Evolutionary conservation across 768 basidiomycete genomes (phyloP).

Genomic region (Mycena sanguinolenta): DNA sequence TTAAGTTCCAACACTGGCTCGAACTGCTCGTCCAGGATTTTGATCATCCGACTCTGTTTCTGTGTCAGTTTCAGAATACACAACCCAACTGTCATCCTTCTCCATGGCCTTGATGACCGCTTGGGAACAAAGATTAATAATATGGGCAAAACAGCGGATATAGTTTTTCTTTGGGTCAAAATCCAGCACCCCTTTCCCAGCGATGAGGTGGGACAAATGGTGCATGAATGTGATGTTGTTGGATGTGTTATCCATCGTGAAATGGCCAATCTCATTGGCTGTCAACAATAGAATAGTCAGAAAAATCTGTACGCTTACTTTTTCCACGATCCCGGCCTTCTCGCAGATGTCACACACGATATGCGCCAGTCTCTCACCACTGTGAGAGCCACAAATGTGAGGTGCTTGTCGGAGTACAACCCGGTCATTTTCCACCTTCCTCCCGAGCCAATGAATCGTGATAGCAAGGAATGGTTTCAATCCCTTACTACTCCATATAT

Average conservation of each 20-base stretch:
- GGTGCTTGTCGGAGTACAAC: slow-evolving; percentile 10
- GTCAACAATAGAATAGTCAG: background rate
- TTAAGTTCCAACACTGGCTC: too few relatives aligned
- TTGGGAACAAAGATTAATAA: too few relatives aligned
- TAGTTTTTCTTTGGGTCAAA: too few relatives aligned
- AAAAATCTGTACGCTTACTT: slow-evolving; percentile 20
- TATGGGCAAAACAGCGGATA: too few relatives aligned
- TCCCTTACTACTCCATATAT: slow-evolving; percentile 27
- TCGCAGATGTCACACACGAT: slow-evolving; percentile 22
- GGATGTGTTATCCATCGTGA: slow-evolving; percentile 14
- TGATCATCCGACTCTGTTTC: too few relatives aligned
- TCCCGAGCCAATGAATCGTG: slow-evolving; percentile 23
- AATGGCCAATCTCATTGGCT: slow-evolving; percentile 7
- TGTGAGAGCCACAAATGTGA: slow-evolving; percentile 24
- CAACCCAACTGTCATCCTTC: too few relatives aligned
- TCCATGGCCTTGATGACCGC: too few relatives aligned
- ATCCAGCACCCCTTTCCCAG: too few relatives aligned
- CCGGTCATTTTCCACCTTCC: slow-evolving; percentile 22
- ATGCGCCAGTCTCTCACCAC: slow-evolving; percentile 19
- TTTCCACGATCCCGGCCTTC: slow-evolving; percentile 20
- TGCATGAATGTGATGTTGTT: slow-evolving; percentile 5
- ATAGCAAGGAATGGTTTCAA: slow-evolving; percentile 20
- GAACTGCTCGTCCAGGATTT: too few relatives aligned
- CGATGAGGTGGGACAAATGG: background rate
- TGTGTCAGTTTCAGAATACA: too few relatives aligned